Conservation (phyloP, 1,284 basidiomycete species). For the Leccinum ponderosum region DNA sequence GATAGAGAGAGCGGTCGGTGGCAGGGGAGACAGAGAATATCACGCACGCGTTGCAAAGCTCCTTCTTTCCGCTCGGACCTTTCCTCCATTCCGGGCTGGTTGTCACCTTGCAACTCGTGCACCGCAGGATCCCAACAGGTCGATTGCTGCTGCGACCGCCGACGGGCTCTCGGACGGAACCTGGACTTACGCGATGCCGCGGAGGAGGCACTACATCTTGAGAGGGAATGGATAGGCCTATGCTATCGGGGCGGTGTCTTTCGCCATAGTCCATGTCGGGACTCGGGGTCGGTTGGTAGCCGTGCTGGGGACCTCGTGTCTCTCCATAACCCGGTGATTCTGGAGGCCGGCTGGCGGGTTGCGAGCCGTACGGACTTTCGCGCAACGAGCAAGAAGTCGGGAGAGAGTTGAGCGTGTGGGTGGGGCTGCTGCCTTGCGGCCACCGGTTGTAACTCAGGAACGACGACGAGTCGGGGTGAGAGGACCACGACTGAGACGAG, state of each 20-base stretch:
- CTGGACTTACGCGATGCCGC: constrained; percentile 53
- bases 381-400: constrained; percentile 32
- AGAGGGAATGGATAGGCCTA: constrained; percentile 24
- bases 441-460: constrained; percentile 41
- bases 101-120: constrained; percentile 81
- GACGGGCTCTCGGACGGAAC: constrained; percentile 31
- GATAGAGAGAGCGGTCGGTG: not conserved
- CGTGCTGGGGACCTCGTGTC: constrained; percentile 26
- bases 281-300: constrained; percentile 42
- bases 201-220: constrained; percentile 64
- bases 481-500: constrained; percentile 50
- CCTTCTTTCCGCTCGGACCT: constrained; percentile 87
- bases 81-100: constrained; percentile 95
- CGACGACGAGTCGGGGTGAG: constrained; percentile 39
- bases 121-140: constrained; percentile 72
- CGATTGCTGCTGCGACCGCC: constrained; percentile 50
- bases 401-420: constrained; percentile 33
- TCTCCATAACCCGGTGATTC: constrained; percentile 32
- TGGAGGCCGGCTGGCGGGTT: constrained; percentile 16
- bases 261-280: constrained; percentile 43
- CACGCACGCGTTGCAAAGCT: constrained; percentile 90
- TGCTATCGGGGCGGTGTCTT: constrained; percentile 32
- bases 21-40: constrained; percentile 16
- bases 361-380: constrained; percentile 31
- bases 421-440: constrained; percentile 39